A percentile compares a stretch with the other conserved stretches of the same genome.
Evolutionary conservation across 768 basidiomycete genomes (phyloP).

Genomic region (Trametes gibbosa): DNA sequence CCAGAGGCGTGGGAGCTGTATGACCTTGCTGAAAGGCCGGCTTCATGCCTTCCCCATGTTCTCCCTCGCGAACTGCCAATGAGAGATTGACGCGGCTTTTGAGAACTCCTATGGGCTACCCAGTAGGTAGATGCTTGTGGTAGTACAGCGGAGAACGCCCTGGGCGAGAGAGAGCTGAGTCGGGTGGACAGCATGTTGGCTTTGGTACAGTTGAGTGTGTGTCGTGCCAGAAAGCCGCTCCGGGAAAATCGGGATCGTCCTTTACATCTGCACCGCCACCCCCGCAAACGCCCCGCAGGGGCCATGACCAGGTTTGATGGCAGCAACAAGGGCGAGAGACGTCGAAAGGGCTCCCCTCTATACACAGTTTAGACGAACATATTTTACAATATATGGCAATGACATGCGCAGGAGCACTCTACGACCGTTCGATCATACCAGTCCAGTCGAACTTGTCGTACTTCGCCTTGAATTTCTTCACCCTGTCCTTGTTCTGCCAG

Average conservation of each 20-base stretch:
- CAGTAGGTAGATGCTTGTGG: neutral
- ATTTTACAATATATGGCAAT: neutral
- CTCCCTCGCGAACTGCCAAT: too few species aligned
- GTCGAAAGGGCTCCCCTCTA: too few species aligned
- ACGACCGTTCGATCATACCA: constrained; percentile 55
- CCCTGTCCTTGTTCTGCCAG: constrained; percentile 65
- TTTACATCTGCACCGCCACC: neutral
- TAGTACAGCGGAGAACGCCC: neutral
- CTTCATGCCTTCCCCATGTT: too few species aligned
- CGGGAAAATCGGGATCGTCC: neutral
- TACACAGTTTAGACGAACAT: neutral
- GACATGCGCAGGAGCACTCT: neutral
- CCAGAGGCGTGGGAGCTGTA: neutral
- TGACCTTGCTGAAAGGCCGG: too few species aligned
- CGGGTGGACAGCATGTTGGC: neutral
- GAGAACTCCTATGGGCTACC: neutral
- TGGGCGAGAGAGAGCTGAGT: neutral
- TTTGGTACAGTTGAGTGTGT: neutral
- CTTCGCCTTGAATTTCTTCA: constrained; percentile 63
- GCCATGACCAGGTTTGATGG: too few species aligned
- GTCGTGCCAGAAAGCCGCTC: neutral
- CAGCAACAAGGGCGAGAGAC: too few species aligned
- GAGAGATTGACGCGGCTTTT: too few species aligned
- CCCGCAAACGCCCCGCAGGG: too few species aligned
- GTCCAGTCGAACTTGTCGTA: constrained; percentile 86